Evolutionary conservation across 176 grass and related monocot genomes (phyloP).

Genomic region (Oryza coarctata): DNA sequence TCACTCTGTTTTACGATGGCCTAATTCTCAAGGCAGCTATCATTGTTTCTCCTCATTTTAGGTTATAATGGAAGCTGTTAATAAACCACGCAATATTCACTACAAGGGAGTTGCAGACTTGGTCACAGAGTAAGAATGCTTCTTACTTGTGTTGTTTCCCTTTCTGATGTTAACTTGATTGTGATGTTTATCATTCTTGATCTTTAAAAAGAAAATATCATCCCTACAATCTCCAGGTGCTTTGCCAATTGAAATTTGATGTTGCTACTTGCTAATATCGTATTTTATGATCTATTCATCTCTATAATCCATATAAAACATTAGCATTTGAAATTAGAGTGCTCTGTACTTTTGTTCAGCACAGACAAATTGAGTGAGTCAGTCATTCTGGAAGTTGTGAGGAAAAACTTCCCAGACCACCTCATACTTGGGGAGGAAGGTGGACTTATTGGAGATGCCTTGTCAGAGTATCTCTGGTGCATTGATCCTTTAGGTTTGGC

Average conservation of each 20-base stretch:
- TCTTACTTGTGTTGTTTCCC: constrained; percentile 5
- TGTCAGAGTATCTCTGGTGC: constrained; percentile 97
- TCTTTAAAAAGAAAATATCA: neutral
- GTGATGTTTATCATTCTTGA: neutral
- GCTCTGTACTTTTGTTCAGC: constrained; percentile 55
- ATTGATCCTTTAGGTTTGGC: constrained; percentile 93
- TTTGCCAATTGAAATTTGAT: neutral
- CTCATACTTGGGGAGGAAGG: constrained; percentile 99
- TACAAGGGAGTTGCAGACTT: constrained; percentile 93
- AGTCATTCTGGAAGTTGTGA: constrained; percentile 90
- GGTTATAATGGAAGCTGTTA: constrained; percentile 96
- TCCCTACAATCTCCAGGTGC: constrained; percentile 2
- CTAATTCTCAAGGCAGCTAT: neutral
- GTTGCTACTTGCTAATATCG: neutral
- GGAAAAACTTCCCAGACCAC: constrained; percentile 77
- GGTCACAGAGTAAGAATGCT: constrained; percentile 87
- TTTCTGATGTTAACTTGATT: neutral
- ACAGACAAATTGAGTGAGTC: constrained; percentile 91
- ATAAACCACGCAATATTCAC: constrained; percentile 83
- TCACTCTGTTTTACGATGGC: neutral
- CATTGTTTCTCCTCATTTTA: constrained; percentile 22
- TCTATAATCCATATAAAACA: neutral
- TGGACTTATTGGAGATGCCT: constrained; percentile 83
- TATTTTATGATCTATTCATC: neutral
- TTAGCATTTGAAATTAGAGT: constrained; percentile 21